A percentile compares a stretch with the other conserved stretches of the same genome.
Evolutionary conservation across 768 basidiomycete species (phyloP).

Genomic region (Mycena polygramma): DNA sequence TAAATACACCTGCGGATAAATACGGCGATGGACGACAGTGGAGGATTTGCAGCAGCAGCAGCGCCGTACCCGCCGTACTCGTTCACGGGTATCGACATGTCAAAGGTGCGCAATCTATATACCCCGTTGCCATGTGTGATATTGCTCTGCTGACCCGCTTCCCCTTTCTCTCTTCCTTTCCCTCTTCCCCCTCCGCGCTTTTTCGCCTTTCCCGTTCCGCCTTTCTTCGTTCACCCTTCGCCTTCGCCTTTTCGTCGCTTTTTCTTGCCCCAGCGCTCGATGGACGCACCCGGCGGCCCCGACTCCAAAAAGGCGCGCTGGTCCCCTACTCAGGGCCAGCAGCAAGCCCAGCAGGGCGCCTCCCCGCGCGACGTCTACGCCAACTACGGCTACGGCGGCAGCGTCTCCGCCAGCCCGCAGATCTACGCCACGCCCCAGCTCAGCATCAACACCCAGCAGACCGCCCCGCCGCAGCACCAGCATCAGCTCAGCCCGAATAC

Average conservation of each 20-base stretch:
- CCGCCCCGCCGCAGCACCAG: too few species aligned
- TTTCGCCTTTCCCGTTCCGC: conserved; percentile 63
- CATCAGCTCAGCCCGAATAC: too few species aligned
- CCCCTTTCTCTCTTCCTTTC: conserved; percentile 7
- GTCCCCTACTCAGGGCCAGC: conserved; percentile 71
- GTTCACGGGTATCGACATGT: conserved; percentile 88
- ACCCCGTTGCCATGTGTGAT: conserved; percentile 13
- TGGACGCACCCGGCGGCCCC: conserved; percentile 85
- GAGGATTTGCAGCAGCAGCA: conserved; percentile 83
- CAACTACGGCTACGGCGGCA: too few species aligned
- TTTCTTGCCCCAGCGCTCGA: conserved; percentile 72
- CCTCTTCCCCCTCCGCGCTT: conserved; percentile 23
- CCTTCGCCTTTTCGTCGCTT: conserved; percentile 63
- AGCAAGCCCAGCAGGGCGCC: conserved; percentile 29
- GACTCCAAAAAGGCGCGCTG: conserved; percentile 93
- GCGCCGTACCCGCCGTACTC: conserved; percentile 77
- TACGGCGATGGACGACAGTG: conserved; percentile 7
- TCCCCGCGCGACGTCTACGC: too few species aligned
- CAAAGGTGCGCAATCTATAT: conserved; percentile 72
- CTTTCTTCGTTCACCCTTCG: conserved; percentile 15
- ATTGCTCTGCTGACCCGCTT: conserved; percentile 6
- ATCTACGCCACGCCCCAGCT: too few species aligned
- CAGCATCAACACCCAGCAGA: too few species aligned
- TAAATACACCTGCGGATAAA: too few species aligned
- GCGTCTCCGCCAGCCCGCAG: too few species aligned